Percentiles rank a stretch among this genome's conserved stretches.
Conservation (phyloP, 257 asterid genomes). For the Nicotiana attenuata region DNA sequence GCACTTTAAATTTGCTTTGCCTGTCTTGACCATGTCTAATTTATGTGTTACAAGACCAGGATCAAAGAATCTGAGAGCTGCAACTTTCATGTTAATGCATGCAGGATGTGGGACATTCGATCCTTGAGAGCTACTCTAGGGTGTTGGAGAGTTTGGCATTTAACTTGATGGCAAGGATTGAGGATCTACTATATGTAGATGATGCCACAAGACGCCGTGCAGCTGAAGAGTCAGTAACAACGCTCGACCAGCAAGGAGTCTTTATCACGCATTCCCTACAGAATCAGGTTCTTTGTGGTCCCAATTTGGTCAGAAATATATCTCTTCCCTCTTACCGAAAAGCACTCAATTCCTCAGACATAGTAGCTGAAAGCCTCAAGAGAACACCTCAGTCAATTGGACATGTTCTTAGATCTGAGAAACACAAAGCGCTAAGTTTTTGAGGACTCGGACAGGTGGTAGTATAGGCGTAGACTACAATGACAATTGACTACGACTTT, state of each 20-base stretch:
- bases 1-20: not conserved
- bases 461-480: not conserved
- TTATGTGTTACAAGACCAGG: not conserved
- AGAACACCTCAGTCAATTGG: slow-evolving; percentile 12
- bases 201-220: slow-evolving; percentile 75
- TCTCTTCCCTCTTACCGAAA: slow-evolving; percentile 33
- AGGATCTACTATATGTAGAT: slow-evolving; percentile 75
- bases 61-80: not conserved
- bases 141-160: slow-evolving; percentile 84
- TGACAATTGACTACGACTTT: not conserved
- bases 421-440: slow-evolving; percentile 6
- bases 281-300: slow-evolving; percentile 32
- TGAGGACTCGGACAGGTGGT: not conserved
- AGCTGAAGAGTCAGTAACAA: slow-evolving; percentile 37
- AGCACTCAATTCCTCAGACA: slow-evolving; percentile 33
- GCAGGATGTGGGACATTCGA: slow-evolving; percentile 94
- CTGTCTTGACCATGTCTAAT: not conserved
- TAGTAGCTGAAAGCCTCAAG: slow-evolving; percentile 32
- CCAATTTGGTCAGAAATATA: slow-evolving; percentile 40
- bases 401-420: slow-evolving; percentile 1
- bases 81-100: slow-evolving; percentile 7
- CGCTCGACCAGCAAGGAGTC: slow-evolving; percentile 28
- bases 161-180: slow-evolving; percentile 74
- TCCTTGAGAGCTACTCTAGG: slow-evolving; percentile 95
- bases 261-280: slow-evolving; percentile 27